Percentiles rank a stretch among this genome's conserved stretches.
Conservation (phyloP, 345 rosid species). For the Melastoma malabathricum region DNA sequence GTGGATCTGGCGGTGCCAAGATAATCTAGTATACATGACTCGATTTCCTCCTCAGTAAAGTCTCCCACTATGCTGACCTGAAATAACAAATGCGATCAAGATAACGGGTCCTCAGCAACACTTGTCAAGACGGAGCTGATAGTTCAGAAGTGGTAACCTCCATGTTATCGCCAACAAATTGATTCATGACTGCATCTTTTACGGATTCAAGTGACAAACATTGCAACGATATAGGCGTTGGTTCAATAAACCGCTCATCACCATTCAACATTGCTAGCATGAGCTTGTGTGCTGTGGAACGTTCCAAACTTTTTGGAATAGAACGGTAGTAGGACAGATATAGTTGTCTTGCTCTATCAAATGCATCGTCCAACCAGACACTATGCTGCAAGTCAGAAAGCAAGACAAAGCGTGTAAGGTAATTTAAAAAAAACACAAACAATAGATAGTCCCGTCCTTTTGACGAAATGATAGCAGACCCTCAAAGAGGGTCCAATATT, state of each 20-base stretch:
- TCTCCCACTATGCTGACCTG: constrained; percentile 97
- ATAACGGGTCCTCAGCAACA: too few relatives aligned
- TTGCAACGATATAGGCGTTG: constrained; percentile 73
- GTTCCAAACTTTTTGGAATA: constrained; percentile 97
- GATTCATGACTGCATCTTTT: constrained; percentile 89
- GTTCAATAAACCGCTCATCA: constrained; percentile 94
- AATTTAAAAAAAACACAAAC: too few relatives aligned
- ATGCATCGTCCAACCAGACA: constrained; percentile 99
- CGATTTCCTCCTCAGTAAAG: constrained; percentile 79
- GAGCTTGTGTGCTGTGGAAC: constrained; percentile 97
- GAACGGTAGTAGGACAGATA: constrained; percentile 90
- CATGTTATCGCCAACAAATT: constrained; percentile 88
- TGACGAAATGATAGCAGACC: too few relatives aligned
- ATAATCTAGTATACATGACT: constrained; percentile 74
- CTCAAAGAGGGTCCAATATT: too few relatives aligned
- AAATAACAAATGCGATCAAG: too few relatives aligned
- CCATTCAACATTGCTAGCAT: constrained; percentile 95
- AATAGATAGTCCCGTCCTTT: too few relatives aligned
- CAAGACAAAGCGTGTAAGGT: constrained; percentile 8
- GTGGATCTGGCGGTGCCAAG: constrained; percentile 80
- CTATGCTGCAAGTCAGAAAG: constrained; percentile 65
- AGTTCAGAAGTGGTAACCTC: constrained; percentile 40
- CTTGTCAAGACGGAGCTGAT: background rate
- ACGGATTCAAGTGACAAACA: constrained; percentile 61
- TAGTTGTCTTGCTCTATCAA: constrained; percentile 92